Evolutionary conservation across 345 rosid species (phyloP).

Genomic region (Aquilaria sinensis): DNA sequence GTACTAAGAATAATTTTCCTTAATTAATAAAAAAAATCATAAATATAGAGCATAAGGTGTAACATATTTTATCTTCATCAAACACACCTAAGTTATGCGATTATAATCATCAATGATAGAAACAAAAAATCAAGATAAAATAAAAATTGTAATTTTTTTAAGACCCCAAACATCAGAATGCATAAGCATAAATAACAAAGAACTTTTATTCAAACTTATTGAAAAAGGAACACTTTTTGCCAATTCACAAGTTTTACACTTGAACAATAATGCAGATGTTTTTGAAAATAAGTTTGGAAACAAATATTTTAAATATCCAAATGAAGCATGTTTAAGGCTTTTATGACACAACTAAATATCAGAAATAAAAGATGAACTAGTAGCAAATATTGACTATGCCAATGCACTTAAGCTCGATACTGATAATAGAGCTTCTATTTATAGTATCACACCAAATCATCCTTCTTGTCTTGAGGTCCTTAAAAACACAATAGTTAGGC

Average conservation of each 20-base stretch:
- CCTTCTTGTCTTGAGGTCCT: not conserved
- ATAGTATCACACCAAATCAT: not conserved
- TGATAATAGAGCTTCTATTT: not conserved
- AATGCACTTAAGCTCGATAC: not conserved
- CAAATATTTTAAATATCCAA: not conserved
- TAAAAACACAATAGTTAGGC: slow-evolving; percentile 8
- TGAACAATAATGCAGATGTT: no score
- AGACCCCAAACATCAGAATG: slow-evolving; percentile 3
- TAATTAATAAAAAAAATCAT: no score
- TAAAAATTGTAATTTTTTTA: not conserved
- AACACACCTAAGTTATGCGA: not conserved
- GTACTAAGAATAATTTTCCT: no score
- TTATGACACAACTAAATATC: not conserved
- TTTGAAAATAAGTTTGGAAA: not conserved
- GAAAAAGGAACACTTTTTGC: no score
- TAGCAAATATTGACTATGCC: not conserved
- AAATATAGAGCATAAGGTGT: no score
- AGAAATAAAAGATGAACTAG: not conserved
- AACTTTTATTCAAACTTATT: no score
- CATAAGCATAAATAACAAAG: not conserved
- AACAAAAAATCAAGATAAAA: not conserved
- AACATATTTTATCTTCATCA: not conserved
- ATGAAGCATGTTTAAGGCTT: not conserved
- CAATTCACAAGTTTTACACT: no score
- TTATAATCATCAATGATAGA: slow-evolving; percentile 8